Base-by-base conservation (phyloP, 1,139 yeast species). In the Zygoascus meyerae region DNA sequence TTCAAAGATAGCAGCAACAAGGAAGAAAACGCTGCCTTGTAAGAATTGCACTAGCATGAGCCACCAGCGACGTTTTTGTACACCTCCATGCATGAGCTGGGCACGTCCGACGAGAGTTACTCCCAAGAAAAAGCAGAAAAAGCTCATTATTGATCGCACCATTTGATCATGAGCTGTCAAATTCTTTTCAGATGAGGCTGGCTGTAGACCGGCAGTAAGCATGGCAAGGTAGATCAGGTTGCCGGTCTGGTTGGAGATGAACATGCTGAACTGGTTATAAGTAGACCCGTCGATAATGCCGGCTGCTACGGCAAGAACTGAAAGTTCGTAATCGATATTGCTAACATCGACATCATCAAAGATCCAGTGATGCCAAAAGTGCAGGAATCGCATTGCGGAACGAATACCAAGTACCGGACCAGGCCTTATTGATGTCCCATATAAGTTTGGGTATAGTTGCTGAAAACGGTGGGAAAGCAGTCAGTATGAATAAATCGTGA, bases 211-310 rank as follows among this genome's bases (percentile, higher is more conserved):
- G 15, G 40, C 42, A 34, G 40, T 39, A 34, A 41, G 15, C 39
- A 45, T 36, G 2, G 45, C 48, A 34, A 46, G 15, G 6, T 41
- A 36, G 3, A 38, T 44, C 2, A 44, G 43, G 34, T 46, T 46
- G n/a, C 48, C 48, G 3, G 48, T 46, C 44, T 46, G 48, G 33
- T 46, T 46, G 10, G 48, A 46, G 8, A 41, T 41, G 34, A 41
- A 47, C 18, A 47, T 29, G 26, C 46, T 32, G 35, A 34, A 43
- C 2, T 28, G 40, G 31, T 43, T 35, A 32, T 37, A 42, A 21
- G 36, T 33, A 5, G 44, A 21, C 12, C 45, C 44, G 15, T 43
- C 50, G 1, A 47, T 33, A 33, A 39, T 44, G 6, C 45, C 41
- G 17, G 47, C 38, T 17, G 37, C 42, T 16, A 46, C 28, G 9